Evolutionary conservation across 257 asterid species (phyloP).

Genomic region (Primulina eburnea): DNA sequence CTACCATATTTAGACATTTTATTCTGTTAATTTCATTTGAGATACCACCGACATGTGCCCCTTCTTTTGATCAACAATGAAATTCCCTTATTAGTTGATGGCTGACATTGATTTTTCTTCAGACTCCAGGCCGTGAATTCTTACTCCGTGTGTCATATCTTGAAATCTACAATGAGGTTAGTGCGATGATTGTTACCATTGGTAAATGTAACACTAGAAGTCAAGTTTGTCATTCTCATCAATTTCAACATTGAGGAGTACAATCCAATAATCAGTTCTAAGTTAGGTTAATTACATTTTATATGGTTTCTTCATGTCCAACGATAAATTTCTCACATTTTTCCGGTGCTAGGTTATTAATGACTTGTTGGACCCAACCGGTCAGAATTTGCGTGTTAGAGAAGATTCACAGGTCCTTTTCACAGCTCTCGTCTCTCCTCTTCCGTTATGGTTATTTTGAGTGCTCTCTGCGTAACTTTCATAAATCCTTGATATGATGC

Average conservation of each 20-base stretch:
- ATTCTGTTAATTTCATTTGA: constrained; percentile 7
- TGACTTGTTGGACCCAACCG: constrained; percentile 97
- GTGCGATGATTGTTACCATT: constrained; percentile 25
- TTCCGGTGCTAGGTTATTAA: constrained; percentile 71
- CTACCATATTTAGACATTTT: constrained; percentile 1
- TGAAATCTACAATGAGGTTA: constrained; percentile 97
- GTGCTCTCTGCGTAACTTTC: constrained; percentile 18
- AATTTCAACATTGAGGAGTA: not conserved
- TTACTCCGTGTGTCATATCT: constrained; percentile 96
- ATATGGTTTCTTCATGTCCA: constrained; percentile 10
- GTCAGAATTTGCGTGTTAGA: constrained; percentile 80
- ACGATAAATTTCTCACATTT: constrained; percentile 5
- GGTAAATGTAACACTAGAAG: constrained; percentile 3
- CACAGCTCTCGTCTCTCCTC: not conserved
- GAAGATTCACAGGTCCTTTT: constrained; percentile 73
- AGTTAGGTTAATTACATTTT: constrained; percentile 37
- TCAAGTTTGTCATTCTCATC: constrained; percentile 7
- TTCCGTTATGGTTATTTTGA: constrained; percentile 15
- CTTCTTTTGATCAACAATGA: not conserved
- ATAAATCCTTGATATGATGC: constrained; percentile 8
- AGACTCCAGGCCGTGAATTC: constrained; percentile 99
- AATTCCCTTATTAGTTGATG: constrained; percentile 21
- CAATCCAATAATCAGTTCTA: constrained; percentile 45
- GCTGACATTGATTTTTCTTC: constrained; percentile 33
- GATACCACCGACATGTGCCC: constrained; percentile 5